phyloP scores from a whole-genome alignment of 2,329 filamentous ascomycete genomes.

The Metarhizium guizhouense region DNA sequence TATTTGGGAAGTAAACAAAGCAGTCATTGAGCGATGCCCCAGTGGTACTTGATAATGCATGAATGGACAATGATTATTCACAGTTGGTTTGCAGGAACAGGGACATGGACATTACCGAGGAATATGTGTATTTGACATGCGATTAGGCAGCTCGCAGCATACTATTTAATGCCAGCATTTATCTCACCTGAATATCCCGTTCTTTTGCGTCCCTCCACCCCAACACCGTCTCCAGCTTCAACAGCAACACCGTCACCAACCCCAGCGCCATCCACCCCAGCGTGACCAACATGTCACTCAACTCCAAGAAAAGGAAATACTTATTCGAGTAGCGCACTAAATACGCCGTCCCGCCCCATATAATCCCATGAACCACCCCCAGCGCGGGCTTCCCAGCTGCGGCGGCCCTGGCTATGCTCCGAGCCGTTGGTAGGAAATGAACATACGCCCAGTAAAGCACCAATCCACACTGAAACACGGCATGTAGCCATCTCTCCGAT shows the following conservation, averaged over 20 bases:
- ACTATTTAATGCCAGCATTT: too few relatives aligned
- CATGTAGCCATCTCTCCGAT: conserved; percentile 5
- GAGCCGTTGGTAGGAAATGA: background rate
- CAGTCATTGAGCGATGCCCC: background rate
- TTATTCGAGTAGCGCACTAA: conserved; percentile 25
- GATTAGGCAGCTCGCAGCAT: background rate
- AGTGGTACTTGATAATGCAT: background rate
- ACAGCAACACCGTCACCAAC: background rate
- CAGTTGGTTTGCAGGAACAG: background rate
- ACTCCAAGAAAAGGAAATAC: conserved; percentile 29
- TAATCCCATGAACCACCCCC: conserved; percentile 6
- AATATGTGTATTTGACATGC: background rate
- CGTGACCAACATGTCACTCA: conserved; percentile 23
- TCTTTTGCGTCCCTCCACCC: background rate
- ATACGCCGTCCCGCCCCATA: conserved; percentile 11
- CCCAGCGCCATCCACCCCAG: conserved; percentile 18
- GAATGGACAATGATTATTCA: background rate
- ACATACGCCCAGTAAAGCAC: conserved; percentile 8
- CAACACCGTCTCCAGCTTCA: background rate
- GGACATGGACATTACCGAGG: too few relatives aligned
- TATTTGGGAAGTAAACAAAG: too few relatives aligned
- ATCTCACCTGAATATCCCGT: background rate
- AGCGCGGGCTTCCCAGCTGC: conserved; percentile 3
- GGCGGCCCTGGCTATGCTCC: background rate
- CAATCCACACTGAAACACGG: conserved; percentile 12